phyloP scores from a whole-genome alignment of 108 stramenopile species.

The Mediolabrus comicus region DNA sequence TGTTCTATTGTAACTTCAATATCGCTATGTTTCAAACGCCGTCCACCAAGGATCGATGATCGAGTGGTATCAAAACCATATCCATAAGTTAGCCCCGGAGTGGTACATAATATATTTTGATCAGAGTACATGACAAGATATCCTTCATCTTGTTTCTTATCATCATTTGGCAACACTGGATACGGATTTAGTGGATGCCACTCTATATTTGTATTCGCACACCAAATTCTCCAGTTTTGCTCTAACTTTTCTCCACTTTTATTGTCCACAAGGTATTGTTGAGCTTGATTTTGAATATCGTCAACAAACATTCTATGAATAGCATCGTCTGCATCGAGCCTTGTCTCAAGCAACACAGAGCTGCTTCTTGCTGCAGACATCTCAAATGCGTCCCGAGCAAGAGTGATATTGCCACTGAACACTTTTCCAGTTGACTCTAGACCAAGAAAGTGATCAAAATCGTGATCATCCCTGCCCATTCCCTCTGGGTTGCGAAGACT shows the following conservation, averaged over 20 bases:
- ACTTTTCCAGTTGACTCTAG: slow-evolving; percentile 3
- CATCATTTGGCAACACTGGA: slow-evolving; percentile 8
- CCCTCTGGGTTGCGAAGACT: slow-evolving; percentile 52
- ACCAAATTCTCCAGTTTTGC: slow-evolving; percentile 39
- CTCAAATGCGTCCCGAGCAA: slow-evolving; percentile 23
- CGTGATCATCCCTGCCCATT: slow-evolving; percentile 15
- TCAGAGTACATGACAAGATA: slow-evolving; percentile 32
- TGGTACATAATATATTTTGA: slow-evolving; percentile 43
- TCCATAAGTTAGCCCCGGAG: slow-evolving; percentile 67
- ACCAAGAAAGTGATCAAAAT: slow-evolving; percentile 16
- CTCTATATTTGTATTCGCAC: slow-evolving; percentile 31
- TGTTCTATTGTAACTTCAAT: slow-evolving; percentile 22
- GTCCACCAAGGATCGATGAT: slow-evolving; percentile 10
- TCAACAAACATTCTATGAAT: slow-evolving; percentile 33
- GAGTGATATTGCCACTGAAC: slow-evolving; percentile 39
- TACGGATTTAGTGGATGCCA: slow-evolving; percentile 45
- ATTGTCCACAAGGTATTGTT: background rate
- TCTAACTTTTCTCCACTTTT: background rate
- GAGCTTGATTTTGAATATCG: slow-evolving; percentile 20
- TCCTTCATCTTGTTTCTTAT: slow-evolving; percentile 5
- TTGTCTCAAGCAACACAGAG: slow-evolving; percentile 57
- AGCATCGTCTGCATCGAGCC: slow-evolving; percentile 80
- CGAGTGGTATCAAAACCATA: slow-evolving; percentile 35
- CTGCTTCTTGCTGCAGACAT: slow-evolving; percentile 17
- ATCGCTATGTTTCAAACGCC: slow-evolving; percentile 39